Percentiles rank a stretch among this genome's conserved stretches.
Conservation (phyloP, 2,329 filamentous ascomycete genomes). For the Ophiocordyceps australis region DNA sequence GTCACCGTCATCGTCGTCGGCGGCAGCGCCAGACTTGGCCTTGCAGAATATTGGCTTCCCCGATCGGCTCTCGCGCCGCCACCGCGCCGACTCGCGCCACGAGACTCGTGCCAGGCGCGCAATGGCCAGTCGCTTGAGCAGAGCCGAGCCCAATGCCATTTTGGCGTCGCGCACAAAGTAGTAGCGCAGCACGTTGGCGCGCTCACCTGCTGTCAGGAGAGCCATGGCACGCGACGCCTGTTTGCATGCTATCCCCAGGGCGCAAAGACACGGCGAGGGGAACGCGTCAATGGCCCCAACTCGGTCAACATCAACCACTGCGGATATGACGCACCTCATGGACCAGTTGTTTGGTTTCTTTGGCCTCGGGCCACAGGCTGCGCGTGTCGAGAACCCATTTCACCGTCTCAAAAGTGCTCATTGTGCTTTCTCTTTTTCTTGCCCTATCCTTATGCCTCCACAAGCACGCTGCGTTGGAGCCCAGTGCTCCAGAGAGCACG, state of each 20-base stretch:
- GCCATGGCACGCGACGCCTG: conserved; percentile 36
- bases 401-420: conserved; percentile 13
- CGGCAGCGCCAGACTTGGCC: conserved; percentile 23
- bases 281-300: too few relatives aligned
- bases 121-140: conserved; percentile 57
- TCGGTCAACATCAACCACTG: too few relatives aligned
- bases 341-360: conserved; percentile 27
- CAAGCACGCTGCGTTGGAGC: too few relatives aligned
- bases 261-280: too few relatives aligned
- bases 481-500: too few relatives aligned
- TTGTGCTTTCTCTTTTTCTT: too few relatives aligned
- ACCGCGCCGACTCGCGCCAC: conserved; percentile 35
- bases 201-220: conserved; percentile 36
- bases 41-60: conserved; percentile 34
- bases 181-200: conserved; percentile 37
- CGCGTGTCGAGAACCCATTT: conserved; percentile 48
- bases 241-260: too few relatives aligned
- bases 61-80: conserved; percentile 34
- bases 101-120: conserved; percentile 35
- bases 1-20: too few relatives aligned
- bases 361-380: conserved; percentile 32
- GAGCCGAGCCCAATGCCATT: conserved; percentile 52
- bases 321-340: conserved; percentile 20
- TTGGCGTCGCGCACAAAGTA: conserved; percentile 55
- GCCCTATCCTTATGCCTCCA: too few relatives aligned